Base-by-base conservation (phyloP, 1,284 basidiomycete species). In the Singerocomus rubriflavus region DNA sequence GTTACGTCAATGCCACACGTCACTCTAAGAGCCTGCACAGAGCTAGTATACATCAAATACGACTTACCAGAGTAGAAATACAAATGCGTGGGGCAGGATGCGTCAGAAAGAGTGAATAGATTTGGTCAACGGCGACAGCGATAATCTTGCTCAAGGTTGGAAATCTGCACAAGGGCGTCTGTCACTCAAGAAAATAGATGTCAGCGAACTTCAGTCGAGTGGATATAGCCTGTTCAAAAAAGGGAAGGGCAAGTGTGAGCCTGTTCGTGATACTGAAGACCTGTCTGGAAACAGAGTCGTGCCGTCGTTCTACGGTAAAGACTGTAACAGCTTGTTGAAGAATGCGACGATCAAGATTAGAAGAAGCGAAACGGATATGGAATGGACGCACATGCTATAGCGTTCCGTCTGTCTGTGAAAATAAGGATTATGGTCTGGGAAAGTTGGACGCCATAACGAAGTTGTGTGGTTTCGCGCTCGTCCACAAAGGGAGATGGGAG, bases 171-270 rank as follows among this genome's bases (percentile, higher is more conserved):
- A 42, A 30, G 35, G 33, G 12, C 21, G 29, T 36, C 29, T 25
- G 36, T 38, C 36, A 34, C 29, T 9, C 21, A 21, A 21, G 21
- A 21, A 29, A 46, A 31, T n/a, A n/a, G 16, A 14, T 8, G 48
- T 33, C 35, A 39, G 58, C 43, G 60, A 55, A 54, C 11, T 2
- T 32, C 26, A 33, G 38, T 51, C 35, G 50, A 46, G 33, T 27
- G 11, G 8, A 49, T 21, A 43, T 16, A 33, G 17, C 16, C 17
- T 54, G 16, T 39, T 42, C 14, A 25, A 44, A 46, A 26, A 12
- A 55, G 55, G 12, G 45, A 43, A 29, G 36, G 10, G 12, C 21
- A 10, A 14, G 3, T 16, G 29, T 4, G n/a, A n/a, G 3, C 21
- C 1, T 30, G 34, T n/a, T 29, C 16, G 33, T 33, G 36, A 35